phyloP scores from a whole-genome alignment of 345 rosid genomes.

The Leavenworthia alabamica region DNA sequence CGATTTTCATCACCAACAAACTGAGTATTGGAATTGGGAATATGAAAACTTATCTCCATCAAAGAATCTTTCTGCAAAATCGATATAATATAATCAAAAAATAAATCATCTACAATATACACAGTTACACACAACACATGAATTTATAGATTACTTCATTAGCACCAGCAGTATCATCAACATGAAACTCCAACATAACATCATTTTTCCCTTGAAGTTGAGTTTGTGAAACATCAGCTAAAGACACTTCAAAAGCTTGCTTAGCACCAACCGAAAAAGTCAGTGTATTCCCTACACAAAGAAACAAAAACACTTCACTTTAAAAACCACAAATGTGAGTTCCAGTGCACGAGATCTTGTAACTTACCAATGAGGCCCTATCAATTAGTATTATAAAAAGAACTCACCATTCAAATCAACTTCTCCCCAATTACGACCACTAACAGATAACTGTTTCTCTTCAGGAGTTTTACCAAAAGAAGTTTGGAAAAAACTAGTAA shows the following conservation, averaged over 20 bases:
- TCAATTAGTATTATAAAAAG: not conserved
- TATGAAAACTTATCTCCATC: conserved; percentile 94
- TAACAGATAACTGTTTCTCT: conserved; percentile 85
- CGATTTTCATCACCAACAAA: conserved; percentile 88
- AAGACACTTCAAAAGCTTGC: conserved; percentile 92
- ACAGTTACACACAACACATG: not conserved
- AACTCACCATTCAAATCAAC: conserved; percentile 74
- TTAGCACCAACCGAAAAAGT: conserved; percentile 68
- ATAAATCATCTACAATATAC: not conserved
- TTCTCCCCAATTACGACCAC: conserved; percentile 98
- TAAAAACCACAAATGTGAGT: not conserved
- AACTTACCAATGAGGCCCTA: too few species aligned
- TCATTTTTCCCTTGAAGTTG: conserved; percentile 92
- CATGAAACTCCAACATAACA: conserved; percentile 90
- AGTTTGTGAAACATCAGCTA: conserved; percentile 89
- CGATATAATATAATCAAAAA: conserved; percentile 2
- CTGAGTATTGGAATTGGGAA: conserved; percentile 84
- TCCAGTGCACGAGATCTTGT: too few species aligned
- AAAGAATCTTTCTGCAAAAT: conserved; percentile 74
- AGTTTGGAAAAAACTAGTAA: conserved; percentile 71
- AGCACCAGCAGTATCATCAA: conserved; percentile 95
- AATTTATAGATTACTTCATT: conserved; percentile 51
- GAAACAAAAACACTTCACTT: not conserved
- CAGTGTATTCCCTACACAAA: conserved; percentile 68
- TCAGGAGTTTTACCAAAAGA: conserved; percentile 61